phyloP scores from a whole-genome alignment of 1,139 yeast genomes.

The Candida neerlandica region DNA sequence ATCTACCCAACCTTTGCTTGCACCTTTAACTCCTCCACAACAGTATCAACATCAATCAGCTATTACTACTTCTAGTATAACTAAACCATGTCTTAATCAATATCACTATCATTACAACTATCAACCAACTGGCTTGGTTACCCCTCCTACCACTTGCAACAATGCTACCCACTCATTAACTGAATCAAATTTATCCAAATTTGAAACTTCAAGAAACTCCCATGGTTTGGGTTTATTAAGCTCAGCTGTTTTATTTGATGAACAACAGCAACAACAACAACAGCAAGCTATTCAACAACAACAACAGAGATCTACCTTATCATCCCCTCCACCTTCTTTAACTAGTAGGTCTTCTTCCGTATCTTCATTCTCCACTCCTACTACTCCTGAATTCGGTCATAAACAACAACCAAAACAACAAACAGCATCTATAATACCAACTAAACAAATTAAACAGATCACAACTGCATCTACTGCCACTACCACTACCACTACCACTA shows the following conservation, averaged over 20 bases:
- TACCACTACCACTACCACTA: neutral
- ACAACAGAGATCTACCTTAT: neutral
- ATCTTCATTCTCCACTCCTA: conserved; percentile 16
- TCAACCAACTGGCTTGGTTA: conserved; percentile 5
- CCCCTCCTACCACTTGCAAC: conserved; percentile 7
- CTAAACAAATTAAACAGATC: neutral
- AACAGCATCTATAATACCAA: neutral
- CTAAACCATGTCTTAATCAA: too few species aligned
- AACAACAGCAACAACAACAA: conserved; percentile 10
- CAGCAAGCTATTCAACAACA: conserved; percentile 2
- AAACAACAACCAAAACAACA: conserved; percentile 4
- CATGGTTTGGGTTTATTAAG: conserved; percentile 19
- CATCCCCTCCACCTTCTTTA: conserved; percentile 18
- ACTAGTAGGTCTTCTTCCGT: conserved; percentile 15
- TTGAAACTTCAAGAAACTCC: conserved; percentile 14
- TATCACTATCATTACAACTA: conserved; percentile 1
- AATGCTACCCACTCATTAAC: conserved; percentile 9
- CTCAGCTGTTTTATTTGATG: conserved; percentile 16
- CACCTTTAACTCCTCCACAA: conserved; percentile 7
- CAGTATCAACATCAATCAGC: conserved; percentile 2
- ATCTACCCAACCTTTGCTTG: conserved; percentile 7
- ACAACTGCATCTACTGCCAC: neutral
- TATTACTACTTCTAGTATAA: neutral
- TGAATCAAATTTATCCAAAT: conserved; percentile 15
- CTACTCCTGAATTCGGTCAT: conserved; percentile 14